A percentile compares a stretch with the other conserved stretches of the same genome.
These are phyloP conservation scores for Protostelium mycophagum DNA, from an alignment of 78 protist species.

Conservation along the genomic window DNA sequence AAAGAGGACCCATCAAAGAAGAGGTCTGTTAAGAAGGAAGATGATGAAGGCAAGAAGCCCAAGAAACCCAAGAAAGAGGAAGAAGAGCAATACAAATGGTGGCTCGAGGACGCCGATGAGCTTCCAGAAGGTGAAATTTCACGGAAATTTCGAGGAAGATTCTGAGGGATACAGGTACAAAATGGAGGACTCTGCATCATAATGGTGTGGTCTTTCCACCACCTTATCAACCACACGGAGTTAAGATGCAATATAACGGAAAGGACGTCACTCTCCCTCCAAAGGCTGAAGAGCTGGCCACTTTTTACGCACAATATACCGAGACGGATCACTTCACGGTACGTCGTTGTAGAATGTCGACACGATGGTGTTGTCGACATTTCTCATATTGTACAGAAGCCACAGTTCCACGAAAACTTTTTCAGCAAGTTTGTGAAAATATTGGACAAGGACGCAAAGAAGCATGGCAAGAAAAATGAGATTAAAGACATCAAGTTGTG, in stretches of 20 bases:
- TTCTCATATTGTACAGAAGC: not conserved
- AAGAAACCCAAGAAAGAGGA: conserved; percentile 8
- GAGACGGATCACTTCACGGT: conserved; percentile 79
- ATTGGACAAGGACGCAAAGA: conserved; percentile 6
- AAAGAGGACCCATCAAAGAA: conserved; percentile 16
- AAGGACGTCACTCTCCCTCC: conserved; percentile 47
- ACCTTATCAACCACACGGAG: conserved; percentile 80
- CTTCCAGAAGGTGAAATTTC: conserved; percentile 14
- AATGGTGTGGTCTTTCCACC: conserved; percentile 91
- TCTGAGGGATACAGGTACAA: not conserved
- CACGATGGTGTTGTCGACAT: not conserved
- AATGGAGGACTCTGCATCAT: conserved; percentile 86
- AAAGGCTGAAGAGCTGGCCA: conserved; percentile 87
- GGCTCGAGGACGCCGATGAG: conserved; percentile 6
- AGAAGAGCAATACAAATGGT: conserved; percentile 14
- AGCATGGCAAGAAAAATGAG: not conserved
- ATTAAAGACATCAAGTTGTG: conserved; percentile 29
- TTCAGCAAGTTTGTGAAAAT: conserved; percentile 20
- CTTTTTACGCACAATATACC: conserved; percentile 79
- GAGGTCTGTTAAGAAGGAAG: conserved; percentile 12
- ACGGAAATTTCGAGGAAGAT: not conserved
- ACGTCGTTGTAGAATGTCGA: too few relatives aligned
- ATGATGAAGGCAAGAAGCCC: conserved; percentile 5
- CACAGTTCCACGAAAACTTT: conserved; percentile 27
- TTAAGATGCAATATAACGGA: conserved; percentile 69